Conservation (phyloP, 176 grass and related monocot genomes). For the Puya raimondii region DNA sequence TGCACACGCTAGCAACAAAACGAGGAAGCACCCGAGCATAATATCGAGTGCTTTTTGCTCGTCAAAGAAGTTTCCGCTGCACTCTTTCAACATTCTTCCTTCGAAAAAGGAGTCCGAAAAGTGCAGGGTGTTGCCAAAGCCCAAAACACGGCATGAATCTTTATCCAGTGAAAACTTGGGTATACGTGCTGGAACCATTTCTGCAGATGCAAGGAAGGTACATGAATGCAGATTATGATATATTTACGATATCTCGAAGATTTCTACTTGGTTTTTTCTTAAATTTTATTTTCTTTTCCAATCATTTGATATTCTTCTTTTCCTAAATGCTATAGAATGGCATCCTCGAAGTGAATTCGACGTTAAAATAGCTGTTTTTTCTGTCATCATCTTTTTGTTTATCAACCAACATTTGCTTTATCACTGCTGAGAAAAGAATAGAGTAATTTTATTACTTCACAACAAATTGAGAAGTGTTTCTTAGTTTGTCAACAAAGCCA, state of each 20-base stretch:
- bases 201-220: constrained; percentile 45
- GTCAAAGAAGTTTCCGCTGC: constrained; percentile 82
- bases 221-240: background rate
- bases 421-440: no score
- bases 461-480: no score
- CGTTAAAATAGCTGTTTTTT: no score
- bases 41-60: constrained; percentile 93
- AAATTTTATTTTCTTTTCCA: constrained; percentile 10
- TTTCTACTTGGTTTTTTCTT: background rate
- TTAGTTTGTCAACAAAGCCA: no score
- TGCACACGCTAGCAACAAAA: constrained; percentile 45
- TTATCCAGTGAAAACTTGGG: constrained; percentile 35
- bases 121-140: constrained; percentile 44
- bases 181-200: constrained; percentile 24
- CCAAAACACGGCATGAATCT: constrained; percentile 47
- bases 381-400: no score
- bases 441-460: no score
- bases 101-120: constrained; percentile 38
- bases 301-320: background rate
- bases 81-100: constrained; percentile 66
- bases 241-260: background rate
- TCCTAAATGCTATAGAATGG: no score
- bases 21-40: constrained; percentile 62
- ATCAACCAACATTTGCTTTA: no score
- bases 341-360: no score